Evolutionary conservation across 2,329 filamentous ascomycete genomes (phyloP).

Genomic region (Colletotrichum tabaci): DNA sequence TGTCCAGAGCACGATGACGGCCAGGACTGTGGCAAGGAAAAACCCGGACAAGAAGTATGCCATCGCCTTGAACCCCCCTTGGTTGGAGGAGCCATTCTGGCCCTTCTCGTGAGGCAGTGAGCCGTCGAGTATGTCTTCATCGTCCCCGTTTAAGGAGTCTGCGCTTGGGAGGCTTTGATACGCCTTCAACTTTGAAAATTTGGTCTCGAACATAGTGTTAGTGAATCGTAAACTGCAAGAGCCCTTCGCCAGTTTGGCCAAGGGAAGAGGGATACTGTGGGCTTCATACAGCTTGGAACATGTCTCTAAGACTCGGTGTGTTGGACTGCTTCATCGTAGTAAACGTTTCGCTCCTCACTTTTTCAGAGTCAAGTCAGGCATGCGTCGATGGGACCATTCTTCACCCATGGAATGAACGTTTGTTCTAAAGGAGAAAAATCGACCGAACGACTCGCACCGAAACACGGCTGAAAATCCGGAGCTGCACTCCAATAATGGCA

Average conservation of each 20-base stretch:
- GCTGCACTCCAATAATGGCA: too few species aligned
- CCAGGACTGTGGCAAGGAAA: background rate
- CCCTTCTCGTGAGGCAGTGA: background rate
- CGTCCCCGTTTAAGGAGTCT: background rate
- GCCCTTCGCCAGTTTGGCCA: too few species aligned
- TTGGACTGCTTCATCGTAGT: background rate
- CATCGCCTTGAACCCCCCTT: background rate
- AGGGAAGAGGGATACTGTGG: background rate
- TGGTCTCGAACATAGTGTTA: background rate
- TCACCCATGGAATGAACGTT: too few species aligned
- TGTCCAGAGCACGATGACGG: background rate
- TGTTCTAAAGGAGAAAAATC: too few species aligned
- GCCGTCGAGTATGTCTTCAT: background rate
- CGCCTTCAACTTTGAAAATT: background rate
- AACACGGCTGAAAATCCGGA: too few species aligned
- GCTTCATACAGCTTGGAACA: background rate
- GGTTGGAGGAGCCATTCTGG: background rate
- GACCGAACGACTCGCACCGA: too few species aligned
- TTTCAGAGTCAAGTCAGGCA: too few species aligned
- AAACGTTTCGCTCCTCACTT: too few species aligned
- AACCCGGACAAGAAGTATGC: background rate
- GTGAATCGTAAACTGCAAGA: background rate
- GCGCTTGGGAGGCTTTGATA: background rate
- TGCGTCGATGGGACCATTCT: too few species aligned
- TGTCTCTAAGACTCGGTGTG: background rate